These are phyloP conservation scores for Epichloe gansuensis DNA, from an alignment of 2,329 filamentous ascomycete species.

Conservation along the genomic window DNA sequence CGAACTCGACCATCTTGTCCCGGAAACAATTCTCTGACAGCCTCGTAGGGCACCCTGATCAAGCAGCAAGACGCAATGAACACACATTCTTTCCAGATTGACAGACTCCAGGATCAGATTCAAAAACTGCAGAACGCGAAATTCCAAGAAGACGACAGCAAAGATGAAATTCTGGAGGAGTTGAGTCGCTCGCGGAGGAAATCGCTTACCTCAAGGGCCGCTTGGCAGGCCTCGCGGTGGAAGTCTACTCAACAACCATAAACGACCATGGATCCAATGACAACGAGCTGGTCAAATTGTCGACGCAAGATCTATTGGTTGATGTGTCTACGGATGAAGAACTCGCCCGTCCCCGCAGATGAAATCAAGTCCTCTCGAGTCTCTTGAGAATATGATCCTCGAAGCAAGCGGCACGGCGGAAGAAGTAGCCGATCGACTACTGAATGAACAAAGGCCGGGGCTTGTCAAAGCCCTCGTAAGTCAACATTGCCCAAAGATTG, in stretches of 20 bases:
- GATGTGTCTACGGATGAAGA: not conserved
- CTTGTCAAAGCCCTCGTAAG: not conserved
- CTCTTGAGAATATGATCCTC: not conserved
- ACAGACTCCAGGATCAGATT: slow-evolving; percentile 7
- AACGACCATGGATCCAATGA: not conserved
- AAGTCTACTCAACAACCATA: not conserved
- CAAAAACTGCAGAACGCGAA: not conserved
- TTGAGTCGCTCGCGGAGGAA: not conserved
- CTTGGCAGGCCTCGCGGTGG: slow-evolving; percentile 5
- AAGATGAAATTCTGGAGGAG: not conserved
- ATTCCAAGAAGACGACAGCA: not conserved
- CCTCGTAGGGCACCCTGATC: not conserved
- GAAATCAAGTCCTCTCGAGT: no score
- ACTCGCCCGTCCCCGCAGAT: not conserved
- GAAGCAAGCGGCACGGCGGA: not conserved
- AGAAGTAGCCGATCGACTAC: not conserved
- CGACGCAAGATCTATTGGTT: not conserved
- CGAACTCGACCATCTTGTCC: not conserved
- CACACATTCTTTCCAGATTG: slow-evolving; percentile 10
- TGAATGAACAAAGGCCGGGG: not conserved
- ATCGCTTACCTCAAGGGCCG: slow-evolving; percentile 9
- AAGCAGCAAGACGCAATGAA: not conserved
- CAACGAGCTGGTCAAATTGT: not conserved
- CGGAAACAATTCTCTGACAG: not conserved
- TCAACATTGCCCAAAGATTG: not conserved